phyloP scores from a whole-genome alignment of 495 filamentous ascomycete genomes.

The Hypoxylon perforatum region DNA sequence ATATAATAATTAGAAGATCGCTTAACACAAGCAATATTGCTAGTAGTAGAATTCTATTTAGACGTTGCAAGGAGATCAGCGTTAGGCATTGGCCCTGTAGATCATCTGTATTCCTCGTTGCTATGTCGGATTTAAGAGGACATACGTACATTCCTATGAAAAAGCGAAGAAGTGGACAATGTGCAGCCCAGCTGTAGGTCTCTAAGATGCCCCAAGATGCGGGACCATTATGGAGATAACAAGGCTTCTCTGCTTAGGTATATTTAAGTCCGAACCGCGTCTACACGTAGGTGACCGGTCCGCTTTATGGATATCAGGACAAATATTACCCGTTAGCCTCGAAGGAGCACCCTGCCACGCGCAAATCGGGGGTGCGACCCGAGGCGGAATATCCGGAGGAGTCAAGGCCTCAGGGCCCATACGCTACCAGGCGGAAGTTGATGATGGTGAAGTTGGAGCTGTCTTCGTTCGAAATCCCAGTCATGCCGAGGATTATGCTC shows the following conservation, averaged over 20 bases:
- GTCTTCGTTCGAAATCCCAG: not conserved
- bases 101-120: constrained; percentile 7
- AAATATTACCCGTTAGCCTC: not conserved
- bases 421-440: not conserved
- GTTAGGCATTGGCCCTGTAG: constrained; percentile 11
- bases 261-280: constrained; percentile 1
- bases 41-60: not conserved
- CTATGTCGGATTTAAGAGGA: constrained; percentile 17
- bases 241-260: not conserved
- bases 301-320: not conserved
- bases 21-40: no score
- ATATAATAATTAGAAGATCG: no score
- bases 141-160: constrained; percentile 12
- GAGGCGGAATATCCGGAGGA: constrained; percentile 3
- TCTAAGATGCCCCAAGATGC: not conserved
- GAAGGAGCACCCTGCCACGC: not conserved
- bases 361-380: not conserved
- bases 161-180: not conserved
- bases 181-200: not conserved
- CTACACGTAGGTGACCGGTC: not conserved
- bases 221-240: constrained; percentile 13
- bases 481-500: not conserved
- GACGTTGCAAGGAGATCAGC: constrained; percentile 4
- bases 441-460: not conserved
- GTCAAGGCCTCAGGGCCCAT: not conserved